Evolutionary conservation across 805 yeast genomes (phyloP), one percentile per base, ranked within the genome.

Genomic region (Saturnispora besseyi): DNA sequence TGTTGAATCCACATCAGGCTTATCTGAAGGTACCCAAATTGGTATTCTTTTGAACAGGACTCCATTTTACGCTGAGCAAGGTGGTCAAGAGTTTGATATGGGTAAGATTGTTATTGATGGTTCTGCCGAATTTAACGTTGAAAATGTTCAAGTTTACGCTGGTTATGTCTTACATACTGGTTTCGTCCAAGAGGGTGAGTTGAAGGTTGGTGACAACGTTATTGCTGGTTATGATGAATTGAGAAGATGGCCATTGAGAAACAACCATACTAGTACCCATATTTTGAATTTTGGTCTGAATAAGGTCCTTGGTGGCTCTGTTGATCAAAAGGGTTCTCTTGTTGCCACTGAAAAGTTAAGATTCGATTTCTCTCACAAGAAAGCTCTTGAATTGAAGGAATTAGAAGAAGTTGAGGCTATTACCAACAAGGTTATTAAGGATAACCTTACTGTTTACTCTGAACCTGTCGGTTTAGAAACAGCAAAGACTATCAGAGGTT

Each of bases 231-330:
- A 82, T 62, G 96, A 93, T 62, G 96, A 87, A 65, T 75, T 84
- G 61, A 86, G 98, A 68, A 87, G 99, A 73, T 83, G 88, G 86
- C 96, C 97, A 55, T 82, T 93, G 59, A 86, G 95, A 74, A 89
- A 90, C 73, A 93, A 93, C 77, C 99, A 93, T 70, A 91, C 99
- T 41, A 97, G 97, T 72, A 93, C 99, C 2, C 99, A 93, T 64
- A 81, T 93, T 44, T 78, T 93, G 60, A 93, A 93, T 71, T 85
- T 75, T 65, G 98, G 95, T 41, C 75, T 93, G 59, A 81, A 91
- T 65, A 84, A 82, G 60, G 88, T 84, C 41, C 72, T 93, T 50
- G 99, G 98, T 55, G 87, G 82, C 56, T 81, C 81, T 33, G 82
- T 93, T 52, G 96, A 89, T 60, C 99, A 93, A 74, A 88, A 84